Evolutionary conservation across 257 asterid species (phyloP).

Genomic region (Ocimum tenuiflorum): DNA sequence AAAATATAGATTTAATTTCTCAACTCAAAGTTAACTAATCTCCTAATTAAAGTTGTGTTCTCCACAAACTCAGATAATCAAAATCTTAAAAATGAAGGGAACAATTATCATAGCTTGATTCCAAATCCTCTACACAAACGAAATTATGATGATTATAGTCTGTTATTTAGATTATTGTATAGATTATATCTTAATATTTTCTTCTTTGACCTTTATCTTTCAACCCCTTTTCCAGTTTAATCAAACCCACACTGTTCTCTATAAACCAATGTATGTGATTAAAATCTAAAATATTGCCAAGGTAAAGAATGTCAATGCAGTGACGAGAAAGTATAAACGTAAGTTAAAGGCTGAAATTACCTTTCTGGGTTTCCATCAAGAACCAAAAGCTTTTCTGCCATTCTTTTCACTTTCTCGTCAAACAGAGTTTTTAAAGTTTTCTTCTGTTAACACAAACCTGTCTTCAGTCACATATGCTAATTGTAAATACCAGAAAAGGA

Average conservation of each 20-base stretch:
- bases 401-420: conserved; percentile 68
- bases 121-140: neutral
- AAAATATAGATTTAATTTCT: neutral
- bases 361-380: conserved; percentile 54
- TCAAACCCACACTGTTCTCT: neutral
- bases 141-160: neutral
- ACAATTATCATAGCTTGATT: neutral
- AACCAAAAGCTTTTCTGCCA: conserved; percentile 63
- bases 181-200: neutral
- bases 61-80: neutral
- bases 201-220: neutral
- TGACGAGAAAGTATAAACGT: neutral
- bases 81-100: neutral
- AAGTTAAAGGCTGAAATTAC: conserved; percentile 27
- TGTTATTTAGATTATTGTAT: neutral
- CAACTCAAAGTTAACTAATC: neutral
- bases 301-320: neutral
- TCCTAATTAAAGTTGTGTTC: neutral
- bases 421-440: conserved; percentile 56
- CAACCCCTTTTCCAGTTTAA: neutral
- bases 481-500: conserved; percentile 25
- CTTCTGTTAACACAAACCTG: conserved; percentile 68
- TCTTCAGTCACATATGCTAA: conserved; percentile 38
- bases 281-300: neutral
- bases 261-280: neutral